Evolutionary conservation across 2,329 filamentous ascomycete species (phyloP).

Genomic region (Cladophialophora immunda): DNA sequence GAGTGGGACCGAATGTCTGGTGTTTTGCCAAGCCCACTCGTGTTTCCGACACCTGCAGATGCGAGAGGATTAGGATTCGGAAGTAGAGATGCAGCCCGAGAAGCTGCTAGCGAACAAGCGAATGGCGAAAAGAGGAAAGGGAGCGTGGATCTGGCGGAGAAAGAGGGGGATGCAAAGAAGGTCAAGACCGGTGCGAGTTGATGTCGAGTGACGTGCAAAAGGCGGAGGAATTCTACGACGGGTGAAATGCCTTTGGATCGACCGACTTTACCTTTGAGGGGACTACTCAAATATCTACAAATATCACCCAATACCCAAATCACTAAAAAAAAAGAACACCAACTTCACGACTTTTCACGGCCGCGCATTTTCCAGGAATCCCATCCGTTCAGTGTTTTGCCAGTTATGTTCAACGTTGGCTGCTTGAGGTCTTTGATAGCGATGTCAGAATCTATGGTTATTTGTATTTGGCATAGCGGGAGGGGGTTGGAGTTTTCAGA

Average conservation of each 20-base stretch:
- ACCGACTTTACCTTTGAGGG: not conserved
- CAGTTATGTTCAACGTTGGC: not conserved
- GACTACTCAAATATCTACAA: not conserved
- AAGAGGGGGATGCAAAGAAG: slow-evolving; percentile 37
- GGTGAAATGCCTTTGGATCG: not conserved
- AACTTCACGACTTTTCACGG: not conserved
- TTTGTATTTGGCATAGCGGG: not conserved
- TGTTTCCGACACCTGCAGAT: slow-evolving; percentile 30
- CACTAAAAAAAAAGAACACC: not conserved
- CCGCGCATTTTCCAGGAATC: not conserved
- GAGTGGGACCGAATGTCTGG: slow-evolving; percentile 76
- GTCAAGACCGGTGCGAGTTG: slow-evolving; percentile 35
- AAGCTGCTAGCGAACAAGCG: slow-evolving; percentile 25
- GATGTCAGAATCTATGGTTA: not conserved
- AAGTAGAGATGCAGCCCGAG: slow-evolving; percentile 30
- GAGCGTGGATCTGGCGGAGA: slow-evolving; percentile 32
- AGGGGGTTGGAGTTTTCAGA: not conserved
- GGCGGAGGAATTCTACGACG: not conserved
- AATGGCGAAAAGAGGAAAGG: slow-evolving; percentile 40
- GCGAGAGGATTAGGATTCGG: slow-evolving; percentile 32
- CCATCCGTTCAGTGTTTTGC: not conserved
- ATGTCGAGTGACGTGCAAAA: not conserved
- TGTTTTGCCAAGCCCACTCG: slow-evolving; percentile 87
- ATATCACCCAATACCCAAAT: not conserved
- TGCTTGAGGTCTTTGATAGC: not conserved